Percentiles rank a stretch among this genome's conserved stretches.
These are phyloP conservation scores for Crucihimalaya himalaica DNA, from an alignment of 345 rosid genomes.

Conservation along the genomic window DNA sequence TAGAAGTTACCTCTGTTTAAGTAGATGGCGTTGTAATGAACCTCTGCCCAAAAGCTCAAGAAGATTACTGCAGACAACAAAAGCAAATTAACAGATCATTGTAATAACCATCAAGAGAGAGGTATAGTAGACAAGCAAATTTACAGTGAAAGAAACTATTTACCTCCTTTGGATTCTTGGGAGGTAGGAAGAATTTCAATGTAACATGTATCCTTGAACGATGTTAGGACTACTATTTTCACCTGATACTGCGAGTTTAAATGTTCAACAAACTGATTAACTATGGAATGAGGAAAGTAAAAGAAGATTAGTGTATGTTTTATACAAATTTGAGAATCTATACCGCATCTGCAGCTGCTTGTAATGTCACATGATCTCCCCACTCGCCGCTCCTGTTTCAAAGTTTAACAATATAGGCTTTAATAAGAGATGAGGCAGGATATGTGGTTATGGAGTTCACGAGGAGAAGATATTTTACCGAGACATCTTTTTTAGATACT, in stretches of 20 bases:
- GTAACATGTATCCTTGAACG: conserved; percentile 85
- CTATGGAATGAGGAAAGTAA: neutral
- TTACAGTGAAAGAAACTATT: neutral
- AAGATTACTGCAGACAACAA: conserved; percentile 59
- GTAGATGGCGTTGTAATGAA: conserved; percentile 94
- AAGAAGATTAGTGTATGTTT: neutral
- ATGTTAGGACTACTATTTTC: conserved; percentile 76
- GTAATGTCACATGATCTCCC: conserved; percentile 56
- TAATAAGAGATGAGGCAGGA: neutral
- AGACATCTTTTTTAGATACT: conserved; percentile 73
- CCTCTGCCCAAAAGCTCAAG: conserved; percentile 98
- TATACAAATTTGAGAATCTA: neutral
- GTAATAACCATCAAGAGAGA: neutral
- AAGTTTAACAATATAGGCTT: neutral
- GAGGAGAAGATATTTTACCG: conserved; percentile 41
- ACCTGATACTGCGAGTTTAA: conserved; percentile 58
- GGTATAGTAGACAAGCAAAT: neutral
- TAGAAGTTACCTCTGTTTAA: conserved; percentile 52
- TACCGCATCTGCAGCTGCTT: conserved; percentile 82
- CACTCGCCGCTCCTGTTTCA: conserved; percentile 64
- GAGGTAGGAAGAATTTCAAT: conserved; percentile 81
- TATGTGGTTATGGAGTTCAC: neutral
- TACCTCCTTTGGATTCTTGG: conserved; percentile 71
- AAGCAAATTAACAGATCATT: neutral
- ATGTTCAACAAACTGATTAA: neutral